phyloP scores from a whole-genome alignment of 768 basidiomycete species.

The Leccinellum albellum region DNA sequence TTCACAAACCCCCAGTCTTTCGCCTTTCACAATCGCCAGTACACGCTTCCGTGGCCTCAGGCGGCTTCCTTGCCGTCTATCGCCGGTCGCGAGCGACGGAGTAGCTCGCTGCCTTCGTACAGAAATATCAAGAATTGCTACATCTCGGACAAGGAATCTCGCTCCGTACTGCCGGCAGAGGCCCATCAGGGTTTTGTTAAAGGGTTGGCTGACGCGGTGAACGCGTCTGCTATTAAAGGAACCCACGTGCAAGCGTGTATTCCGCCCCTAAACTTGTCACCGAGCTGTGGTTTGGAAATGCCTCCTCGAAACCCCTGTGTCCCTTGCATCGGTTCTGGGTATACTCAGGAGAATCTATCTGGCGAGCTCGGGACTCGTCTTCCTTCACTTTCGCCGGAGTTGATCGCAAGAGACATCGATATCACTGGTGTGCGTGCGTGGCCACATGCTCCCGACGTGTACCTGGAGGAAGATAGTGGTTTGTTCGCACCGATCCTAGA shows the following conservation, averaged over 20 bases:
- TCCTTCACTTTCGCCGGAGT: conserved; percentile 12
- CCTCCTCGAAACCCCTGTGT: conserved; percentile 19
- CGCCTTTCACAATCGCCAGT: conserved; percentile 51
- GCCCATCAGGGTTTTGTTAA: conserved; percentile 57
- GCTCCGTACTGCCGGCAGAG: conserved; percentile 3
- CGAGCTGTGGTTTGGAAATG: conserved; percentile 14
- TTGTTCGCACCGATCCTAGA: conserved; percentile 63
- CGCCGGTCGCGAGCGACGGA: conserved; percentile 70
- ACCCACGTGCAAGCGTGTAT: conserved; percentile 77
- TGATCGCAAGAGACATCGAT: conserved; percentile 1
- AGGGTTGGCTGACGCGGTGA: conserved; percentile 74
- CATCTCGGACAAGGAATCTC: conserved; percentile 56
- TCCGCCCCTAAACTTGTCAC: conserved; percentile 57
- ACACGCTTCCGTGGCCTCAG: conserved; percentile 57
- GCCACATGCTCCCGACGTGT: conserved; percentile 17
- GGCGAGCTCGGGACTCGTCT: neutral
- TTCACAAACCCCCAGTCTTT: conserved; percentile 34
- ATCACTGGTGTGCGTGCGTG: conserved; percentile 10
- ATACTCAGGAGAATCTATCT: neutral
- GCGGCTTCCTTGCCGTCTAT: conserved; percentile 61
- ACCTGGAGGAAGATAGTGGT: conserved; percentile 25
- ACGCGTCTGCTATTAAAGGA: conserved; percentile 85
- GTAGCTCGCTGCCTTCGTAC: conserved; percentile 67
- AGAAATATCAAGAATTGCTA: conserved; percentile 63
- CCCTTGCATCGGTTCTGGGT: conserved; percentile 11